Conservation (phyloP, 768 basidiomycete species). For the Pleurotus tuber-regium region DNA sequence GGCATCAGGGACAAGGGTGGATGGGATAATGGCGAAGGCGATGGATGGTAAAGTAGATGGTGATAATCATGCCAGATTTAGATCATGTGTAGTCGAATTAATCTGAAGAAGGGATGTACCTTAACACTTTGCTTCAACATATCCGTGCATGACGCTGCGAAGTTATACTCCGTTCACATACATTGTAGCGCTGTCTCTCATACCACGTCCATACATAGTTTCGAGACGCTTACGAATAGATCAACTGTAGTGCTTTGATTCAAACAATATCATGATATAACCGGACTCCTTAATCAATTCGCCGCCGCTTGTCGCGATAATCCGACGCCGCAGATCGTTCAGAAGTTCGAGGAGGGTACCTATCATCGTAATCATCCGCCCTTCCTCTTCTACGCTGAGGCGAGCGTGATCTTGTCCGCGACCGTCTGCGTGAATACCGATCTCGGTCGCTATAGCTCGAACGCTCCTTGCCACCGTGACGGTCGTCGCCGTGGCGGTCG, state of each 20-base stretch:
- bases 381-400: slow-evolving; percentile 17
- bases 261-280: too few relatives aligned
- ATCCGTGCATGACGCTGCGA: too few relatives aligned
- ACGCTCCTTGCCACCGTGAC: slow-evolving; percentile 6
- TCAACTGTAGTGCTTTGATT: too few relatives aligned
- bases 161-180: too few relatives aligned
- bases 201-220: too few relatives aligned
- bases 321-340: slow-evolving; percentile 23
- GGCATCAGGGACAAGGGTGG: slow-evolving; percentile 77
- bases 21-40: slow-evolving; percentile 47
- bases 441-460: slow-evolving; percentile 21
- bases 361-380: slow-evolving; percentile 16
- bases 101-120: too few relatives aligned
- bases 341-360: slow-evolving; percentile 31
- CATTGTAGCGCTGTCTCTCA: too few relatives aligned
- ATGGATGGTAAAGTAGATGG: too few relatives aligned
- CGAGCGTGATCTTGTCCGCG: slow-evolving; percentile 29
- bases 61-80: too few relatives aligned
- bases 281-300: slow-evolving; percentile 48
- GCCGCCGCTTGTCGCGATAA: slow-evolving; percentile 52
- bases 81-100: too few relatives aligned
- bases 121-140: too few relatives aligned
- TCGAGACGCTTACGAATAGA: too few relatives aligned
- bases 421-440: slow-evolving; percentile 16
- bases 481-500: slow-evolving; percentile 16